These are phyloP conservation scores for Magnusiomyces sp. DNA, from an alignment of 1,139 yeast genomes.

Conservation along the genomic window DNA sequence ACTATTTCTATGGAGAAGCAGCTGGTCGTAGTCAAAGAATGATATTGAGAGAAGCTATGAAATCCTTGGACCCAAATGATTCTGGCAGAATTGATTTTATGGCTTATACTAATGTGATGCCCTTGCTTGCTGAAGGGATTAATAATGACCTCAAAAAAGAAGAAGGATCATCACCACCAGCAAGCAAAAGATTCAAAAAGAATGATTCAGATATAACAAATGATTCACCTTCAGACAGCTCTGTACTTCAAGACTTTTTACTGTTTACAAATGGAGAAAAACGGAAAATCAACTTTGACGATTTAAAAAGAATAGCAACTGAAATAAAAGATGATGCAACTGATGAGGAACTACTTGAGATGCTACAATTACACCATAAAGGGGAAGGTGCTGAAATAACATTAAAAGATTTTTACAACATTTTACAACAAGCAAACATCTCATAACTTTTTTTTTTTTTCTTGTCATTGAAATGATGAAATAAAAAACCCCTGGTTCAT, in stretches of 20 bases:
- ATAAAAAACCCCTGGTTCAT: too few relatives aligned
- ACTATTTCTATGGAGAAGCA: conserved; percentile 10
- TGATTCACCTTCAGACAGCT: conserved; percentile 12
- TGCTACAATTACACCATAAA: conserved; percentile 26
- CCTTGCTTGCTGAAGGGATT: neutral
- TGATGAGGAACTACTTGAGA: conserved; percentile 26
- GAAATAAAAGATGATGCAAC: conserved; percentile 27
- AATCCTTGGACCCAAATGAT: conserved; percentile 21
- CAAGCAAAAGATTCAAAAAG: too few relatives aligned
- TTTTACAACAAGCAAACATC: too few relatives aligned
- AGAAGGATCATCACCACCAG: neutral
- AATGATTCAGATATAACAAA: neutral
- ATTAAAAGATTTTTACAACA: too few relatives aligned
- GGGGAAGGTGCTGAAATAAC: conserved; percentile 7
- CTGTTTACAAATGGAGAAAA: conserved; percentile 21
- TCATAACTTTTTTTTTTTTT: too few relatives aligned
- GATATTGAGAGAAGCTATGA: conserved; percentile 4
- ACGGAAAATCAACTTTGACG: conserved; percentile 20
- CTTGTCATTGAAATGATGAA: too few relatives aligned
- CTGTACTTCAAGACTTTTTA: conserved; percentile 16
- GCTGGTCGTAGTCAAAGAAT: conserved; percentile 1
- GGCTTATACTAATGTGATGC: conserved; percentile 19
- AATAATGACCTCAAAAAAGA: neutral
- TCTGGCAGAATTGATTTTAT: conserved; percentile 26
- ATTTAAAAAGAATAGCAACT: conserved; percentile 22